Evolutionary conservation across 352 stramenopile genomes (phyloP), one percentile per base, ranked within the genome.

Genomic region (Globisporangium acanthophoron): DNA sequence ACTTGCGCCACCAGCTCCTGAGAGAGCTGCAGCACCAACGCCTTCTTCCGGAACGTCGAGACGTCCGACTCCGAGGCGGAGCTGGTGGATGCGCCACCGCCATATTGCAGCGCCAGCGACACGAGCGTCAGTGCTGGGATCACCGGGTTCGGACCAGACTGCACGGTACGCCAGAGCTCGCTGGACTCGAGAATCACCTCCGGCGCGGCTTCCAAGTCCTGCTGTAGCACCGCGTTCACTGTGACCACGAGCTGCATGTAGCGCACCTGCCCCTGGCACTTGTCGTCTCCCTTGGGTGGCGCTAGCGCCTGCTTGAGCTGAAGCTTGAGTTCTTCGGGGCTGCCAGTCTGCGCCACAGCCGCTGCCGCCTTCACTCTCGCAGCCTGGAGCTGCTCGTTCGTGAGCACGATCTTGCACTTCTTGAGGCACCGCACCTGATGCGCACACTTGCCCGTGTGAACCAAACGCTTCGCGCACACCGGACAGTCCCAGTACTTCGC

Each of bases 181-280:
- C 31, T 33, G 5, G 29, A 58, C 50, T 44, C 41, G 40, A 64
- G 58, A 9, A 64, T 33, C 5, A 51, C 41, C 1, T n/a, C 18
- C 1, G 58, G 58, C 35, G 35, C 58, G 0, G 50, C 35, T 1
- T 45, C 51, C 5, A 64, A 3, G 41, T 39, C 50, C 21, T 58
- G 50, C 51, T 64, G 50, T 20, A 64, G 43, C 8, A 41, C 39
- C 20, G n/a, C 31, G 43, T 64, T 64, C 18, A 27, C 33, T 8
- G 51, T 51, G 3, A 64, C 43, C 37, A 58, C 58, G 33, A 64
- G 58, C 13, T 64, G 58, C 58, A 64, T 54, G 51, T 58, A 64
- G 43, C 43, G 58, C 33, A 58, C 41, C 24, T 62, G 57, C 7
- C 35, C 35, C 3, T 49, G 49, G 37, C 18, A 29, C 43, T 57